phyloP scores from a whole-genome alignment of 73 alveolate species.

The Stentor coeruleus region DNA sequence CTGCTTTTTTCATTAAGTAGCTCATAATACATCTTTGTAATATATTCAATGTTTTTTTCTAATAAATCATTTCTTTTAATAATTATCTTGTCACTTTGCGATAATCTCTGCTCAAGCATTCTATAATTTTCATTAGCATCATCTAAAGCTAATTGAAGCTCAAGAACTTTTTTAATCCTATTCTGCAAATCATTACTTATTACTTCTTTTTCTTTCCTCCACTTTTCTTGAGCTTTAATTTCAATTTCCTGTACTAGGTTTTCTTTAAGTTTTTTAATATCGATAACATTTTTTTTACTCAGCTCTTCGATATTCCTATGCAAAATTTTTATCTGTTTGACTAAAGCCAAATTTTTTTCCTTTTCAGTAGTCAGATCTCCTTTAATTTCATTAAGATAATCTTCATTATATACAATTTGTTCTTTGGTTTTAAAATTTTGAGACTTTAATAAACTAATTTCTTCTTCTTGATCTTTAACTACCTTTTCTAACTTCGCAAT shows the following conservation, averaged over 20 bases:
- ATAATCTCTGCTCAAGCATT: not conserved
- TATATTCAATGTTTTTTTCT: not conserved
- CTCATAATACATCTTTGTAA: not conserved
- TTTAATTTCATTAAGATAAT: constrained; percentile 2
- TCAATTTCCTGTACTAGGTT: not conserved
- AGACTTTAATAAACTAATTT: too few species aligned
- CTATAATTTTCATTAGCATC: not conserved
- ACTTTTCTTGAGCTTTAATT: not conserved
- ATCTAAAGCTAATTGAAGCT: not conserved
- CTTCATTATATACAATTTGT: too few species aligned
- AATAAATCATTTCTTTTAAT: not conserved
- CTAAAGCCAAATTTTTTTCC: not conserved
- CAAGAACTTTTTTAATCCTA: not conserved
- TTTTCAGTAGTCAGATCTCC: not conserved
- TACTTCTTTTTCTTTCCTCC: not conserved
- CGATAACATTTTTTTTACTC: not conserved
- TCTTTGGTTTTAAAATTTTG: too few species aligned
- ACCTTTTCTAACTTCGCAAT: not conserved
- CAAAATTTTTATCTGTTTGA: not conserved
- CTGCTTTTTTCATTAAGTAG: not conserved
- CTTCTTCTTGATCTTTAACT: not conserved
- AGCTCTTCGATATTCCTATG: not conserved
- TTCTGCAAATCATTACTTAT: not conserved
- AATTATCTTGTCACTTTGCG: not conserved
- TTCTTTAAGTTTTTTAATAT: too few species aligned